Base-by-base conservation (phyloP, 1,284 basidiomycete genomes). In the Microstroma glucosiphilum region DNA sequence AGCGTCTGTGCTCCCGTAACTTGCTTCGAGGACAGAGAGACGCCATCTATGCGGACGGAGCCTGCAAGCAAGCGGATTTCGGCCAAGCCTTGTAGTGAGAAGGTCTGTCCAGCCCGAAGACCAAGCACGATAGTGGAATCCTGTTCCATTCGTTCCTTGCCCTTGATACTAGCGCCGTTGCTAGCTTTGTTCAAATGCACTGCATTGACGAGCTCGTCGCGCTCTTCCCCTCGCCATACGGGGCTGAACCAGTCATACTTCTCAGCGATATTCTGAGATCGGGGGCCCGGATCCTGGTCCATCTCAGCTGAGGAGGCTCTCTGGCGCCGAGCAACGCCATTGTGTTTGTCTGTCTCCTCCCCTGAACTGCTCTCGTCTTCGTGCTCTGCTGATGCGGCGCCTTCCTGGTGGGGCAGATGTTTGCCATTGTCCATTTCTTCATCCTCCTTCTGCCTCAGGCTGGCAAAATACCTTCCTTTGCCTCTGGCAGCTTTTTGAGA, bases 201-300 rank as follows among this genome's bases (percentile, higher is more conserved):
- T 3, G 30, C 40, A 58, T 12, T 40, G 30, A 40, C 40, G 15
- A 41, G 2, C 30, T 17, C n/a, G 19, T 53, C 19, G 40, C 46
- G 51, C 21, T 54, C 42, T 6, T 37, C 48, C 40, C 19, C 21
- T 49, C 58, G 40, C n/a, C 58, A 54, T 23, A 40, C 40, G 2
- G 58, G 58, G 19, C 48, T 59, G 48, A 8, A 43, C 55, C 17
- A 30, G 49, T 53, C 48, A 25, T 25, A 30, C 51, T 8, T 37
- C n/a, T 21, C 25, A 23, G n/a, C 15, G 15, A 19, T 37, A 9
- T 1, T 48, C 49, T 26, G 11, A 41, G 17, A 6, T n/a, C 26
- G 13, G n/a, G 21, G 4, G 17, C 17, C n/a, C 2, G 26, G 51
- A 17, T 6, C 15, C 7, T 7, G 2, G 26, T 8, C 19, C 7